Evolutionary conservation across 148 eudicot species (phyloP).

Genomic region (Simmondsia chinensis): DNA sequence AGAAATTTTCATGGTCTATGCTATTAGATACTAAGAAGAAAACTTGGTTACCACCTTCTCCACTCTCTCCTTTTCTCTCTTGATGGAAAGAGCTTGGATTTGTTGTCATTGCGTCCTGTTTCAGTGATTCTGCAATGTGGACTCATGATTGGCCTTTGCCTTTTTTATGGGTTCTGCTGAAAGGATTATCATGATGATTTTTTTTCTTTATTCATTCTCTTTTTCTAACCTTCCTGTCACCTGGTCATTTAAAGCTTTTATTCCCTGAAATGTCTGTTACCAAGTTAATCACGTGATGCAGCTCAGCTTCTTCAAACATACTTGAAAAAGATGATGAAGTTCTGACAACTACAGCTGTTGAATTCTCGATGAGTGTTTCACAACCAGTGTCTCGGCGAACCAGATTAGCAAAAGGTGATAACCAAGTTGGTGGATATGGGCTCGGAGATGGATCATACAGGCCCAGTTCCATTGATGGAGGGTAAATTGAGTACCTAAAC

Average conservation of each 20-base stretch:
- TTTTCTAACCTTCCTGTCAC: not conserved
- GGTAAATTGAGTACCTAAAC: constrained; percentile 21
- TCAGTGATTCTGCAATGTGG: no score
- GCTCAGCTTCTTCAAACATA: constrained; percentile 52
- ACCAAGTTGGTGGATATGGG: constrained; percentile 38
- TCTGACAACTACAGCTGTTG: constrained; percentile 40
- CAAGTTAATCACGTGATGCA: constrained; percentile 26
- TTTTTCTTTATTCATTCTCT: no score
- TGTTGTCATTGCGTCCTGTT: constrained; percentile 1
- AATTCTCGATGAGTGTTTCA: constrained; percentile 46
- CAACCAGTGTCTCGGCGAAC: constrained; percentile 80
- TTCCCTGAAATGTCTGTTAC: constrained; percentile 1
- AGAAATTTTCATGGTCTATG: no score
- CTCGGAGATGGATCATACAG: constrained; percentile 40
- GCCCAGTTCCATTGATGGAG: constrained; percentile 47
- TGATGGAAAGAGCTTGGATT: not conserved
- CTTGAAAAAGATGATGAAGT: constrained; percentile 73
- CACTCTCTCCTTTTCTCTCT: not conserved
- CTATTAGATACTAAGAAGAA: no score
- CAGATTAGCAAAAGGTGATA: constrained; percentile 57
- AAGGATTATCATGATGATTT: no score
- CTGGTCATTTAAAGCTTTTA: not conserved
- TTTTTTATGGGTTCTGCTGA: no score
- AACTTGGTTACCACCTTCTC: no score
- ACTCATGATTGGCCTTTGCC: no score